Evolutionary conservation across 2,329 filamentous ascomycete genomes (phyloP), one percentile per base, ranked within the genome.

Genomic region (Davidsoniella eucalypti): DNA sequence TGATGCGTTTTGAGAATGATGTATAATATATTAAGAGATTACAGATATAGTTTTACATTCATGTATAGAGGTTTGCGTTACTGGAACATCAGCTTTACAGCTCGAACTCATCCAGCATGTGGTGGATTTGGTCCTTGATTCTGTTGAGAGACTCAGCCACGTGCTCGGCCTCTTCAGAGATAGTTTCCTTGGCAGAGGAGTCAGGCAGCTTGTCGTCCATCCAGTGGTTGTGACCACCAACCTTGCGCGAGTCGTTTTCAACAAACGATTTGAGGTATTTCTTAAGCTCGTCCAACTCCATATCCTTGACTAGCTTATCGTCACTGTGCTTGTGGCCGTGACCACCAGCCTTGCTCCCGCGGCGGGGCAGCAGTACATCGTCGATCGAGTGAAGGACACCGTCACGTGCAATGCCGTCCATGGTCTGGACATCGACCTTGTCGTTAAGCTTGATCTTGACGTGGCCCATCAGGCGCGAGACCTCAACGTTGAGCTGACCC

Each of bases 351-450:
- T 33, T 33, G 29, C 29, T 33, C 54, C 70, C 71, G 64, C 75
- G 78, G 1, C 87, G 85, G 40, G 88, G 88, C 55, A 95, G 77
- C 52, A 93, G 66, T 0, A 94, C 77, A 52, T 72, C 72, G 44
- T 73, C 71, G 0, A 92, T 69, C 14, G 90, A 78, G 51, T 94
- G 88, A 37, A 94, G 75, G 12, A 90, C 87, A 29, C 88, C 88
- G 60, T 94, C 84, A 59, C 72, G 75, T 0, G 81, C 83, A 50
- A 92, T 63, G 0, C 71, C 80, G 60, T 94, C 87, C 55, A 79
- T 69, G 5, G 85, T 67, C 45, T 48, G 18, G 18, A 93, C 82
- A 5, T 68, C 68, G 2, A 72, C 69, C 56, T 80, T 81, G 12
- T 80, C 84, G 59, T 94, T 94, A 58, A 94, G 72, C 61, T 78